Evolutionary conservation across 2,329 filamentous ascomycete species (phyloP).

Genomic region (Xylogone sp.): DNA sequence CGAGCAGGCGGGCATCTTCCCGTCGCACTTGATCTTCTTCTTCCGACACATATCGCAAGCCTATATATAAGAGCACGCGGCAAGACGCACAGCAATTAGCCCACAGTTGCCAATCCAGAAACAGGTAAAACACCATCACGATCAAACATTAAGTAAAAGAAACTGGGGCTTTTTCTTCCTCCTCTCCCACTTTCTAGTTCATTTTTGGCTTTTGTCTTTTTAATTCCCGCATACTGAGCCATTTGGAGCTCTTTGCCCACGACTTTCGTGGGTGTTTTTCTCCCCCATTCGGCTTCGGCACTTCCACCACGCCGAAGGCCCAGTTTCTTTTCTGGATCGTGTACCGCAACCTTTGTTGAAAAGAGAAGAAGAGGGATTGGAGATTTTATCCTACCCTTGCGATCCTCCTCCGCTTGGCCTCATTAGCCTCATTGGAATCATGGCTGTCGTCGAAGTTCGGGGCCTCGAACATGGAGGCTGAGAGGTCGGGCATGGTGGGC

Average conservation of each 20-base stretch:
- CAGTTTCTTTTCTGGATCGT: too few species aligned
- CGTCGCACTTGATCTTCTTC: constrained; percentile 97
- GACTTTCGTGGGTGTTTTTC: too few species aligned
- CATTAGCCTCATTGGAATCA: constrained; percentile 41
- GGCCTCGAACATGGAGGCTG: constrained; percentile 56
- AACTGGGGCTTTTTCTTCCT: too few species aligned
- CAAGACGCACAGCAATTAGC: constrained; percentile 9
- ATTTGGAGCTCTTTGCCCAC: too few species aligned
- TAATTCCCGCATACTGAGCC: too few species aligned
- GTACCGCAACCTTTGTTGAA: neutral
- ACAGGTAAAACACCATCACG: too few species aligned
- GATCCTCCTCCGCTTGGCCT: constrained; percentile 63
- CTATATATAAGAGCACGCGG: constrained; percentile 30
- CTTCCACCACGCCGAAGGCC: too few species aligned
- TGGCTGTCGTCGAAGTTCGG: constrained; percentile 61
- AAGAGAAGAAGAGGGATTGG: neutral
- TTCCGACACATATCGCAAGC: constrained; percentile 77
- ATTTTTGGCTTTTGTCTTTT: too few species aligned
- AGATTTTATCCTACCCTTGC: constrained; percentile 51
- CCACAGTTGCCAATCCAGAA: too few species aligned
- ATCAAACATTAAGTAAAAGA: too few species aligned
- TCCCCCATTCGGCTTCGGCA: too few species aligned
- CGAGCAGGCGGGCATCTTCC: constrained; percentile 89
- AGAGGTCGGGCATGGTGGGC: constrained; percentile 52
- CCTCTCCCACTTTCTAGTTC: too few species aligned